These are phyloP conservation scores for Bipolaris cookei DNA, from an alignment of 2,329 filamentous ascomycete genomes.

Conservation along the genomic window DNA sequence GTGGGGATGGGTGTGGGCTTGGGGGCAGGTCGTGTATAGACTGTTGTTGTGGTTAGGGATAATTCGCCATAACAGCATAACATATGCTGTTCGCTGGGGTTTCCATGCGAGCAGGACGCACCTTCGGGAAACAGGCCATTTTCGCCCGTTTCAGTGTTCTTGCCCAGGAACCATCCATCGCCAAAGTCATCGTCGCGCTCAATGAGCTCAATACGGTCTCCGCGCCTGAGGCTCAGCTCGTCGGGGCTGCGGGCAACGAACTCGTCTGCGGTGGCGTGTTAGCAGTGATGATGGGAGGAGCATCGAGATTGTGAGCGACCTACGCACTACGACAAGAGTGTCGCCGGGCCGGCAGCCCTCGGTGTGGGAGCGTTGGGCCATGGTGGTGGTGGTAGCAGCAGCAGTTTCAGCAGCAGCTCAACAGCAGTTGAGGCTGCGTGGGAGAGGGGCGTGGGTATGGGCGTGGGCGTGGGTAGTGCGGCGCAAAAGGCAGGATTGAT, in stretches of 20 bases:
- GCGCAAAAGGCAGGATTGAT: conserved; percentile 6
- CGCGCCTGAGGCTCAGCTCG: conserved; percentile 86
- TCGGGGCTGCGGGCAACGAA: conserved; percentile 91
- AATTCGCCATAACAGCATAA: too few species aligned
- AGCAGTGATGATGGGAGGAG: conserved; percentile 5
- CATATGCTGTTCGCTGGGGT: not conserved
- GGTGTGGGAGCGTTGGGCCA: conserved; percentile 47
- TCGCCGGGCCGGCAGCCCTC: conserved; percentile 67
- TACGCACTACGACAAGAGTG: conserved; percentile 74
- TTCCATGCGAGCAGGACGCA: conserved; percentile 50
- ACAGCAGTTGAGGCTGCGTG: conserved; percentile 7
- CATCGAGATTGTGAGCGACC: conserved; percentile 47
- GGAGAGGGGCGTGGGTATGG: conserved; percentile 4
- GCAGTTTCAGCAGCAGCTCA: not conserved
- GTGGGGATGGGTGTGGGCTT: conserved; percentile 49
- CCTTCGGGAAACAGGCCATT: conserved; percentile 85
- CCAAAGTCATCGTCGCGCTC: conserved; percentile 89
- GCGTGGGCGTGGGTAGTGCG: not conserved
- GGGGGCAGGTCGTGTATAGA: conserved; percentile 67
- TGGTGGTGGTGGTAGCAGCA: conserved; percentile 18
- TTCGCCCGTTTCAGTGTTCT: conserved; percentile 73
- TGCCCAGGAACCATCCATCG: conserved; percentile 83
- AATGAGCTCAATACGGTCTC: conserved; percentile 80
- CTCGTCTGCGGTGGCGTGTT: conserved; percentile 68
- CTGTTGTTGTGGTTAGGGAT: conserved; percentile 45